Evolutionary conservation across 2,329 filamentous ascomycete genomes (phyloP).

Genomic region (Botrytis cinerea): DNA sequence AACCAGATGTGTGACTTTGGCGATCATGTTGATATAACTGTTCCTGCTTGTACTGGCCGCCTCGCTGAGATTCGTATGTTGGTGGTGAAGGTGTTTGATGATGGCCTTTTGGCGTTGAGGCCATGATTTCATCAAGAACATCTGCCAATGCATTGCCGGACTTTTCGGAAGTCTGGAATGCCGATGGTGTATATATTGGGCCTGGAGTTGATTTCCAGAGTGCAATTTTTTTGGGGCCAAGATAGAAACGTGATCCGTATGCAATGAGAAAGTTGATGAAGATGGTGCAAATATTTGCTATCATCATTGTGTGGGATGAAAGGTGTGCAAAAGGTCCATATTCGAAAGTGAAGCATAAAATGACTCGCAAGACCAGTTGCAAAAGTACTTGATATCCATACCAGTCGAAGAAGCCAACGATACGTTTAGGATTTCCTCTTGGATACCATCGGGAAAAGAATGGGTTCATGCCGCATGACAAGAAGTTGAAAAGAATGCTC

Average conservation of each 20-base stretch:
- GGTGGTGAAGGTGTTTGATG: slow-evolving; percentile 13
- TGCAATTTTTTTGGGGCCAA: slow-evolving; percentile 47
- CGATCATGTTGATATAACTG: not conserved
- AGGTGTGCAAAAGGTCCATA: slow-evolving; percentile 31
- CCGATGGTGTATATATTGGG: slow-evolving; percentile 32
- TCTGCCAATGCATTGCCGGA: slow-evolving; percentile 50
- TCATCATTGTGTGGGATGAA: slow-evolving; percentile 28
- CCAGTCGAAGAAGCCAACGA: slow-evolving; percentile 63
- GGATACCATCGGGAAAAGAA: slow-evolving; percentile 51
- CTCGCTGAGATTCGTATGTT: not conserved
- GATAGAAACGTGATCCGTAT: slow-evolving; percentile 26
- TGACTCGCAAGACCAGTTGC: slow-evolving; percentile 53
- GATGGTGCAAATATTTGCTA: slow-evolving; percentile 57
- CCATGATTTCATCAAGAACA: slow-evolving; percentile 29
- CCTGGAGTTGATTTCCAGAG: slow-evolving; percentile 48
- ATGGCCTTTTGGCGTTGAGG: not conserved
- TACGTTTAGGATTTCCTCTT: slow-evolving; percentile 56
- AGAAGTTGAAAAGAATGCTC: slow-evolving; percentile 51
- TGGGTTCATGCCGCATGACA: slow-evolving; percentile 69
- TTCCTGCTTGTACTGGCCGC: not conserved
- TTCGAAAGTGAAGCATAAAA: slow-evolving; percentile 44
- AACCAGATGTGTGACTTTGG: slow-evolving; percentile 4
- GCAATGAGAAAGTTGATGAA: slow-evolving; percentile 44
- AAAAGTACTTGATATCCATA: slow-evolving; percentile 65
- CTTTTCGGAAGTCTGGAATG: slow-evolving; percentile 33